phyloP scores from a whole-genome alignment of 768 basidiomycete species.

The Agaricus subrufescens region DNA sequence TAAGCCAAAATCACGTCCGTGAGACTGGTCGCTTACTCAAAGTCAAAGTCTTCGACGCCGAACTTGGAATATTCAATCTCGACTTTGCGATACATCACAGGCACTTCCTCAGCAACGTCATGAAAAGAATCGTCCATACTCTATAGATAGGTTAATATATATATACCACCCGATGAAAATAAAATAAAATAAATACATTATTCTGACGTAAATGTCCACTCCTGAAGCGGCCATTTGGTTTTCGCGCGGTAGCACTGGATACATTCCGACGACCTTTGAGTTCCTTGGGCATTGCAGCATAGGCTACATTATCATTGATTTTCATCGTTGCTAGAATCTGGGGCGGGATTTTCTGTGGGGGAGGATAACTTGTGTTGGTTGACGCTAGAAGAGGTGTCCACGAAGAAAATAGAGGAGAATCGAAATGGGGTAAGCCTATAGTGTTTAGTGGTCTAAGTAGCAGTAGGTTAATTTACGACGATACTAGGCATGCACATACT shows the following conservation, averaged over 20 bases:
- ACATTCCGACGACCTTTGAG: slow-evolving; percentile 82
- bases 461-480: neutral
- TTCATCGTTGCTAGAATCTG: slow-evolving; percentile 77
- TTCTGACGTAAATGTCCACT: slow-evolving; percentile 63
- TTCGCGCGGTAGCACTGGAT: slow-evolving; percentile 45
- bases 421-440: slow-evolving; percentile 87
- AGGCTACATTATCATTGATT: slow-evolving; percentile 84
- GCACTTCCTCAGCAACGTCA: slow-evolving; percentile 55
- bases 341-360: slow-evolving; percentile 73
- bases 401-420: slow-evolving; percentile 67
- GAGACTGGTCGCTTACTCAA: slow-evolving; percentile 56
- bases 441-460: slow-evolving; percentile 72
- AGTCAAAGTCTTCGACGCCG: slow-evolving; percentile 98
- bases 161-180: neutral
- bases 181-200: slow-evolving; percentile 32
- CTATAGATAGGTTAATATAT: neutral
- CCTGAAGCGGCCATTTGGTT: slow-evolving; percentile 69
- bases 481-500: slow-evolving; percentile 18
- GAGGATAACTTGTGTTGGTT: slow-evolving; percentile 47
- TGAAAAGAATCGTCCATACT: slow-evolving; percentile 47
- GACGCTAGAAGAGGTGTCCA: slow-evolving; percentile 47
- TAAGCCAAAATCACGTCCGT: neutral
- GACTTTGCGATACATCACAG: slow-evolving; percentile 82
- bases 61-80: slow-evolving; percentile 99
- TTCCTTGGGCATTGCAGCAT: slow-evolving; percentile 84